Percentiles rank a stretch among this genome's conserved stretches.
Evolutionary conservation across 805 yeast genomes (phyloP).

Genomic region (Saccharomycopsis olivae): DNA sequence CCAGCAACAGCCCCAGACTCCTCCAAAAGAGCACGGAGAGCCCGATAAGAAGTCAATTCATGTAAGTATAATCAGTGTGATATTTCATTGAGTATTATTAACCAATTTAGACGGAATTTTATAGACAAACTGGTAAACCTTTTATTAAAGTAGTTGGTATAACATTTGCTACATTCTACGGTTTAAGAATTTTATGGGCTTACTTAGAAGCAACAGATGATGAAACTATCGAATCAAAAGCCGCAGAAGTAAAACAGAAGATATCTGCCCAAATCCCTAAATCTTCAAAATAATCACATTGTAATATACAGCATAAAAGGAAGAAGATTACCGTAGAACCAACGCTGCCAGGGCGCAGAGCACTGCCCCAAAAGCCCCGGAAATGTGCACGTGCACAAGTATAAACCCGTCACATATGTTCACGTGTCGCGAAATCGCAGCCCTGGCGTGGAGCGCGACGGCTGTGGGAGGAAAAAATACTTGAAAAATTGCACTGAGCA

Average conservation of each 20-base stretch:
- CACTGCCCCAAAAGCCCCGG: too few species aligned
- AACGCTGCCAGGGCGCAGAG: too few species aligned
- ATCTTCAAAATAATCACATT: too few species aligned
- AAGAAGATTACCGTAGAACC: too few species aligned
- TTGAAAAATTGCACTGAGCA: too few species aligned
- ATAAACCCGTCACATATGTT: too few species aligned
- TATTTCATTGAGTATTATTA: background rate
- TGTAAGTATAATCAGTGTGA: slow-evolving; percentile 1
- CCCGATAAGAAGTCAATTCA: slow-evolving; percentile 6
- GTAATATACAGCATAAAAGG: too few species aligned
- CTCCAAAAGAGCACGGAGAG: background rate
- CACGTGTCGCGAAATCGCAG: too few species aligned
- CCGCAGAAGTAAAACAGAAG: background rate
- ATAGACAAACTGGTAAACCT: slow-evolving; percentile 37
- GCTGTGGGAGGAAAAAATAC: too few species aligned
- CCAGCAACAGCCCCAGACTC: too few species aligned
- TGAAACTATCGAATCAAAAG: background rate
- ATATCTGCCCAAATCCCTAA: background rate
- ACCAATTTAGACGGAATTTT: slow-evolving; percentile 24
- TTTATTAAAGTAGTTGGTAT: slow-evolving; percentile 33
- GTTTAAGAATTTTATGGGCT: slow-evolving; percentile 35
- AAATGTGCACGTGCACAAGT: too few species aligned
- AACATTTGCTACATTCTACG: slow-evolving; percentile 37
- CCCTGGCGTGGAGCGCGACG: too few species aligned
- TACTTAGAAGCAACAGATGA: slow-evolving; percentile 27